A percentile compares a stretch with the other conserved stretches of the same genome.
phyloP scores from a whole-genome alignment of 306 rosid species.

The Trifolium subterraneum region DNA sequence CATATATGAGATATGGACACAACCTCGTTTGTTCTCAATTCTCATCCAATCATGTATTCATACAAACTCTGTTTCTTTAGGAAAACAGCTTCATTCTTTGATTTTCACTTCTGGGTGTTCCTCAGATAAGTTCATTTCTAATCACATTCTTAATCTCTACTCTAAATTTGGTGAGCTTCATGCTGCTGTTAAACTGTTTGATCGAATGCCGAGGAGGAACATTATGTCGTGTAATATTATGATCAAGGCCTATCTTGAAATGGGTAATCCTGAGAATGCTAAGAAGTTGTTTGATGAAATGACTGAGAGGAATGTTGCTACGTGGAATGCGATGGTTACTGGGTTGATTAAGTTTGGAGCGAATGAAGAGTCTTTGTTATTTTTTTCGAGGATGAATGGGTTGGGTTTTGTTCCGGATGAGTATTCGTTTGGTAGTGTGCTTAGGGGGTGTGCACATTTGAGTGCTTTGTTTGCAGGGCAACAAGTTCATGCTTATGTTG shows the following conservation, averaged over 20 bases:
- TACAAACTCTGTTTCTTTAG: constrained; percentile 56
- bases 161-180: constrained; percentile 64
- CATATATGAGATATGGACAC: constrained; percentile 58
- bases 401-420: constrained; percentile 76
- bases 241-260: constrained; percentile 65
- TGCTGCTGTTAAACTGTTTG: constrained; percentile 61
- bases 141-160: constrained; percentile 82
- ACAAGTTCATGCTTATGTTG: constrained; percentile 74
- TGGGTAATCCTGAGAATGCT: constrained; percentile 62
- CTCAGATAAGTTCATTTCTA: constrained; percentile 72
- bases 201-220: constrained; percentile 61
- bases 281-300: constrained; percentile 73
- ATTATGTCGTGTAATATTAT: constrained; percentile 86
- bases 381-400: constrained; percentile 67
- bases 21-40: constrained; percentile 74
- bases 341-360: constrained; percentile 70
- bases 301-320: constrained; percentile 80
- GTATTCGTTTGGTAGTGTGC: constrained; percentile 80
- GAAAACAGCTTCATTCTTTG: constrained; percentile 77
- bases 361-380: constrained; percentile 61
- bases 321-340: constrained; percentile 85
- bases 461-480: constrained; percentile 58
- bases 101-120: constrained; percentile 75
- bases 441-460: constrained; percentile 87
- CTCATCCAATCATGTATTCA: constrained; percentile 73